A percentile compares a stretch with the other conserved stretches of the same genome.
Evolutionary conservation across 768 basidiomycete species (phyloP).

Genomic region (Daedalea quercina): DNA sequence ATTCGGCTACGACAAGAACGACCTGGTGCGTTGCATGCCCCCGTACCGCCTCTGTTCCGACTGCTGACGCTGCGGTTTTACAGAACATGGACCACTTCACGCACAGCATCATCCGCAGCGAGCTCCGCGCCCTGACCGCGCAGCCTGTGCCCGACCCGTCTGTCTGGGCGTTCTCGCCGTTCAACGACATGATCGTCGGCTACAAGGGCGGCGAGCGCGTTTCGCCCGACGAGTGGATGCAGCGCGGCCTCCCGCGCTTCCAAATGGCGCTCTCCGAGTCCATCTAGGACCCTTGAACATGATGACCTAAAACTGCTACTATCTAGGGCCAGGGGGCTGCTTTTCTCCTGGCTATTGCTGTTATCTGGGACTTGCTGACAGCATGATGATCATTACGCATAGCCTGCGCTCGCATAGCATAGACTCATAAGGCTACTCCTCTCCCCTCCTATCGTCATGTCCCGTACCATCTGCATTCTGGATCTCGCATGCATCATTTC

Average conservation of each 20-base stretch:
- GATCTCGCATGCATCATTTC: too few relatives aligned
- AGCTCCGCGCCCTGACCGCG: slow-evolving; percentile 57
- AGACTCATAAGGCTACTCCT: not conserved
- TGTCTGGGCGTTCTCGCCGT: slow-evolving; percentile 53
- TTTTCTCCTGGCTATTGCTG: not conserved
- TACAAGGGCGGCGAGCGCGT: slow-evolving; percentile 32
- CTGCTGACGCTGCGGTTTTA: not conserved
- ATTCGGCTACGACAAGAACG: slow-evolving; percentile 65
- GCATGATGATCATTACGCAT: not conserved
- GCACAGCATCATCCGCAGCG: slow-evolving; percentile 61
- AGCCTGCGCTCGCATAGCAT: not conserved
- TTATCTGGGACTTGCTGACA: not conserved
- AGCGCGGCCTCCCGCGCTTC: slow-evolving; percentile 40
- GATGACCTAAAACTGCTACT: not conserved
- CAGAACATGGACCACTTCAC: slow-evolving; percentile 70
- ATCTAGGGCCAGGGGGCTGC: not conserved
- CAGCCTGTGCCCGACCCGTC: slow-evolving; percentile 51
- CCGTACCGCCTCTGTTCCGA: too few relatives aligned
- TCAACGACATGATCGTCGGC: slow-evolving; percentile 53
- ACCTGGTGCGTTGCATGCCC: slow-evolving; percentile 46
- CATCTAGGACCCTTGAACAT: not conserved
- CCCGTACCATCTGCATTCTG: too few relatives aligned
- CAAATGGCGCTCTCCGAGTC: slow-evolving; percentile 21
- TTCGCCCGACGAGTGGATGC: slow-evolving; percentile 52
- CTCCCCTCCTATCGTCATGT: not conserved